phyloP scores from a whole-genome alignment of 495 filamentous ascomycete genomes.

The Podospora tetraspora region DNA sequence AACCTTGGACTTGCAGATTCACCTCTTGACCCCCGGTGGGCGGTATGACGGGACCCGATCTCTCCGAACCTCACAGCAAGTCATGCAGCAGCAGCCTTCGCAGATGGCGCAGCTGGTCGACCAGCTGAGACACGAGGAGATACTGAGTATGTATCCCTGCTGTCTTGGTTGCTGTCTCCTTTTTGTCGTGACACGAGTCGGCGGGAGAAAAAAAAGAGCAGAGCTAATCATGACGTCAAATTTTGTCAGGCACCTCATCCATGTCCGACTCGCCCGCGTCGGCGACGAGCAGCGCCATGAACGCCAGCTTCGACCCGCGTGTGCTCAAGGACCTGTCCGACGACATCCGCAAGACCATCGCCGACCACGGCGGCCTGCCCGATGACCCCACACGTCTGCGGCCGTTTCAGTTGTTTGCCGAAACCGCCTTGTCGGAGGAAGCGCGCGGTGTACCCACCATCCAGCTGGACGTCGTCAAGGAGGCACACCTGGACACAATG shows the following conservation, averaged over 20 bases:
- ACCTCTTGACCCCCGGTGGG: not conserved
- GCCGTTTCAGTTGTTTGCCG: conserved; percentile 32
- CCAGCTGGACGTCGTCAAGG: conserved; percentile 30
- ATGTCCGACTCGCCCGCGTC: conserved; percentile 2
- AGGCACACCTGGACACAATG: conserved; percentile 42
- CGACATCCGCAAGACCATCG: not conserved
- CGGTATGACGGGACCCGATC: conserved; percentile 12
- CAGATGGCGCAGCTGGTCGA: not conserved
- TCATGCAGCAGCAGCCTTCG: not conserved
- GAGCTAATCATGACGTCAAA: conserved; percentile 5
- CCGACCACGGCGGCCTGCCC: not conserved
- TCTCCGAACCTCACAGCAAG: not conserved
- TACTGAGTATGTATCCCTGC: not conserved
- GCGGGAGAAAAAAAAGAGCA: not conserved
- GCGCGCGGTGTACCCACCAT: conserved; percentile 16
- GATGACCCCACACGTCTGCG: conserved; percentile 15
- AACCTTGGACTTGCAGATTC: not conserved
- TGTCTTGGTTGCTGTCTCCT: not conserved
- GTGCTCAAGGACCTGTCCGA: conserved; percentile 5
- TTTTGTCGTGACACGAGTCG: not conserved
- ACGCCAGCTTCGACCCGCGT: not conserved
- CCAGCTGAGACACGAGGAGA: not conserved
- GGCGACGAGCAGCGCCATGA: conserved; percentile 4
- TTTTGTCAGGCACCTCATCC: not conserved
- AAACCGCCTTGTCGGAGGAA: conserved; percentile 31